These are phyloP conservation scores for Solanum sejunctum DNA, from an alignment of 257 asterid genomes.

Conservation along the genomic window DNA sequence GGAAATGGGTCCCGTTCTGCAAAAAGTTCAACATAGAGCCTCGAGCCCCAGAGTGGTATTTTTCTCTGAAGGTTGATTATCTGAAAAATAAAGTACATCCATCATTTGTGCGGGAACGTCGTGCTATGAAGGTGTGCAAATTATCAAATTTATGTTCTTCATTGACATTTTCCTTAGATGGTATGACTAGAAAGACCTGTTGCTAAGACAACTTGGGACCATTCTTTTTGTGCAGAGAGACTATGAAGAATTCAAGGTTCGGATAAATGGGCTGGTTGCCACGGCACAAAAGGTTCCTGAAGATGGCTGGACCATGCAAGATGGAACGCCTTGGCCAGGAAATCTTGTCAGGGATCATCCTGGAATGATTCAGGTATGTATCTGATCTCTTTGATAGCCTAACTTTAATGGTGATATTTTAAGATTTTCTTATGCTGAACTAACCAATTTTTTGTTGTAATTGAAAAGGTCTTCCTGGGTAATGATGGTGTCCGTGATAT, in stretches of 20 bases:
- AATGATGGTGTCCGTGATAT: constrained; percentile 70
- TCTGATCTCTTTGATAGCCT: neutral
- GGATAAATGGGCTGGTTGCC: constrained; percentile 80
- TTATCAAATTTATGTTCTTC: neutral
- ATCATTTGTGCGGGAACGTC: constrained; percentile 88
- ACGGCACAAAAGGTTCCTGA: constrained; percentile 91
- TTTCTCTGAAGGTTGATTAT: constrained; percentile 73
- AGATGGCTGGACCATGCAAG: constrained; percentile 99
- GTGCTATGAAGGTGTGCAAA: constrained; percentile 81
- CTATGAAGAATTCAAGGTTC: constrained; percentile 80
- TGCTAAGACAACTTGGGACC: neutral
- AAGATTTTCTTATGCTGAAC: neutral
- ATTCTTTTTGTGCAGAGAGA: constrained; percentile 54
- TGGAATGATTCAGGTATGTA: constrained; percentile 90
- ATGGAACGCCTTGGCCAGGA: constrained; percentile 98
- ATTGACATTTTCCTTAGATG: neutral
- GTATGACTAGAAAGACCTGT: neutral
- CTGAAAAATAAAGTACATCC: constrained; percentile 83
- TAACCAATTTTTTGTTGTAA: neutral
- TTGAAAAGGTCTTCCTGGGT: constrained; percentile 78
- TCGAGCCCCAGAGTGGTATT: constrained; percentile 96
- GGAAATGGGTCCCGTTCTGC: constrained; percentile 98
- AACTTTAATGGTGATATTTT: neutral
- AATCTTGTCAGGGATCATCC: constrained; percentile 96
- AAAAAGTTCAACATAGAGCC: constrained; percentile 80